Evolutionary conservation across 768 basidiomycete species (phyloP).

Genomic region (Amanita polypyramis): DNA sequence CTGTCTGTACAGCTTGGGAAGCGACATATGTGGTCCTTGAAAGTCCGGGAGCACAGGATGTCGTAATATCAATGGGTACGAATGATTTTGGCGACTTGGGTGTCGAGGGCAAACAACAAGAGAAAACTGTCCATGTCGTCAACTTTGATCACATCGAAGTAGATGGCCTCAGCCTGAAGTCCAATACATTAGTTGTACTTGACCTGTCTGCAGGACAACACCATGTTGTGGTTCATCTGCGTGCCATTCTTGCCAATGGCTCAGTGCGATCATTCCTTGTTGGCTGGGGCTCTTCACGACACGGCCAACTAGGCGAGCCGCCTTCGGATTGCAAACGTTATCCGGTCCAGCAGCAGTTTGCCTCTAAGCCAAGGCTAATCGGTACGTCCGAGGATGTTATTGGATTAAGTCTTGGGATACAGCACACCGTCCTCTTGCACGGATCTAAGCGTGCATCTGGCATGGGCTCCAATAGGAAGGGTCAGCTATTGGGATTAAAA

Average conservation of each 20-base stretch:
- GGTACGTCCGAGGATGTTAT: conserved; percentile 16
- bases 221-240: conserved; percentile 49
- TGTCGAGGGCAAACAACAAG: conserved; percentile 24
- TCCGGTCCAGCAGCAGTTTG: conserved; percentile 18
- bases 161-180: conserved; percentile 14
- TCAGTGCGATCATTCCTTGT: conserved; percentile 23
- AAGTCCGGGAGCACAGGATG: conserved; percentile 28
- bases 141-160: conserved; percentile 28
- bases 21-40: conserved; percentile 67
- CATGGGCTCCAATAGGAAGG: conserved; percentile 66
- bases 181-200: conserved; percentile 22
- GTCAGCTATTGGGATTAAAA: conserved; percentile 41
- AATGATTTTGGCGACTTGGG: conserved; percentile 83
- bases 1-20: conserved; percentile 72
- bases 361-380: conserved; percentile 23
- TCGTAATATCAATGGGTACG: conserved; percentile 70
- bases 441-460: conserved; percentile 38
- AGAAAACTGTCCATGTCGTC: conserved; percentile 28
- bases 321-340: conserved; percentile 14
- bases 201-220: conserved; percentile 57
- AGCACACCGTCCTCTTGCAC: conserved; percentile 43
- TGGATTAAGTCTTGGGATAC: conserved; percentile 29
- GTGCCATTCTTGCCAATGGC: conserved; percentile 14
- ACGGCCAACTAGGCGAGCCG: conserved; percentile 67
- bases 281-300: conserved; percentile 82